These are phyloP conservation scores for Barbarea vulgaris DNA, from an alignment of 345 rosid genomes.

Conservation along the genomic window DNA sequence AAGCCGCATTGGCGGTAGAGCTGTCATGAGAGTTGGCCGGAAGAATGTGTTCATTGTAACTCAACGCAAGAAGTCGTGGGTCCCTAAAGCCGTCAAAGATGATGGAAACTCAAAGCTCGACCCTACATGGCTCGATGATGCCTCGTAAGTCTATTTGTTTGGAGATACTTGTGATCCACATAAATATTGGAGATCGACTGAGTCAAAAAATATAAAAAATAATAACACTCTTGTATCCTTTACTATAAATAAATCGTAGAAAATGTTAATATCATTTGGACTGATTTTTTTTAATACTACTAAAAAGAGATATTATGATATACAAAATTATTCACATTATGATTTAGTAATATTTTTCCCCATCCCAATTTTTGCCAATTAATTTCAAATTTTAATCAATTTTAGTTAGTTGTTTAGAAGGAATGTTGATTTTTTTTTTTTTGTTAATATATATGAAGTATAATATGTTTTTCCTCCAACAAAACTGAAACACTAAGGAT, in stretches of 20 bases:
- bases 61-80: conserved; percentile 19
- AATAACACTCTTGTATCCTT: not conserved
- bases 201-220: too few species aligned
- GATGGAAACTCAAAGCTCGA: conserved; percentile 30
- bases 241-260: not conserved
- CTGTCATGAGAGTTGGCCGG: not conserved
- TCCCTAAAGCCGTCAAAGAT: conserved; percentile 15
- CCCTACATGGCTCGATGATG: conserved; percentile 40
- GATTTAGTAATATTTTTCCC: not conserved
- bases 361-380: not conserved
- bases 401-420: not conserved
- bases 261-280: not conserved
- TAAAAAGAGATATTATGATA: not conserved
- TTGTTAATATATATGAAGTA: not conserved
- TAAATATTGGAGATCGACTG: not conserved
- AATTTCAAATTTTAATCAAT: not conserved
- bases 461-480: not conserved
- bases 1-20: conserved; percentile 10
- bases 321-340: conserved; percentile 5
- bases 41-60: conserved; percentile 14
- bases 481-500: not conserved
- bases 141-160: conserved; percentile 33
- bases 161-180: not conserved
- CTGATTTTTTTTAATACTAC: not conserved
- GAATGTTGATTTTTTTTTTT: not conserved